Evolutionary conservation across 768 basidiomycete species (phyloP).

Genomic region (Phlebiopsis gigantea): DNA sequence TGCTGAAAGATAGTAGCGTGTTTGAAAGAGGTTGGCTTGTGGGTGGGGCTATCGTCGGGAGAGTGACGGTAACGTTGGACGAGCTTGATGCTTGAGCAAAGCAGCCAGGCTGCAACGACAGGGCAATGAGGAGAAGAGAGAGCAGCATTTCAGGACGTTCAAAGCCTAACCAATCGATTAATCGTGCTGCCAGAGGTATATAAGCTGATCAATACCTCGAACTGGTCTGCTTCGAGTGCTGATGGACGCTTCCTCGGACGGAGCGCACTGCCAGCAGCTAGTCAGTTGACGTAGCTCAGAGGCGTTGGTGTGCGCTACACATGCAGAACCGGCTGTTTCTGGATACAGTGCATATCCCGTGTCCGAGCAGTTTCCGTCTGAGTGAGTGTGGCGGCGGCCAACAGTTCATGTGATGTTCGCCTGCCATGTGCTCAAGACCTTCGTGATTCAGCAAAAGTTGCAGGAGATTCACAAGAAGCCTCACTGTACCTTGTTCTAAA

Average conservation of each 20-base stretch:
- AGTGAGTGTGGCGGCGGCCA: neutral
- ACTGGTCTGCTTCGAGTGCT: neutral
- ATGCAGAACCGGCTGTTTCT: neutral
- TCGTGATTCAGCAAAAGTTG: neutral
- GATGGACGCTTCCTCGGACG: neutral
- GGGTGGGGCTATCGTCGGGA: constrained; percentile 35
- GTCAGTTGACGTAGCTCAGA: no score
- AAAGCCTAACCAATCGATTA: neutral
- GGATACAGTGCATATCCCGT: neutral
- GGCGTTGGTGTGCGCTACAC: no score
- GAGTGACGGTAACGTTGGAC: constrained; percentile 24
- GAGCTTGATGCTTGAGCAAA: neutral
- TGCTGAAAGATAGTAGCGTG: constrained; percentile 56
- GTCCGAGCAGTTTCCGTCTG: neutral
- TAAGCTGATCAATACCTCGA: neutral
- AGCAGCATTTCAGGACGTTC: neutral
- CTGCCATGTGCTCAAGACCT: neutral
- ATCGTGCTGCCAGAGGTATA: neutral
- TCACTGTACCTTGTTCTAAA: no score
- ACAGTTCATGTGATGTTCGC: neutral
- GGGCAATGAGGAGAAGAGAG: neutral
- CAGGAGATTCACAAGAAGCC: no score
- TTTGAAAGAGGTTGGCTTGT: constrained; percentile 34
- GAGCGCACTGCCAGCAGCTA: no score
- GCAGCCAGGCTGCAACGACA: neutral